Evolutionary conservation across 129 eudicot species (phyloP).

Genomic region (Solidago caesia): DNA sequence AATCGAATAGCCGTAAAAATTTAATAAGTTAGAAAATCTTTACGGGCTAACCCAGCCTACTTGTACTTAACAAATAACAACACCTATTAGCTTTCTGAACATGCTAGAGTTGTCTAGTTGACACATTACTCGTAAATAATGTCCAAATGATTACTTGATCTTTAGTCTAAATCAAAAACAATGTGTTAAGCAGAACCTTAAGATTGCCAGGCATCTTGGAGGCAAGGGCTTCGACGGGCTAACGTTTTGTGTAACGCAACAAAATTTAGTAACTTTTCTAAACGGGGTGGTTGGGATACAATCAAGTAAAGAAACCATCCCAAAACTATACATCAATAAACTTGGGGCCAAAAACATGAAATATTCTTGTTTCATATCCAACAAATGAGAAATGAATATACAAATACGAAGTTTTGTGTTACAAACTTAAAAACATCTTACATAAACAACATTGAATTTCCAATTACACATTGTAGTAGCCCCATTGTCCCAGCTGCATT

Average conservation of each 20-base stretch:
- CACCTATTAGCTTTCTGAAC: too few relatives aligned
- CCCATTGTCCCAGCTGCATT: slow-evolving; percentile 69
- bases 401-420: background rate
- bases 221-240: slow-evolving; percentile 52
- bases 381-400: background rate
- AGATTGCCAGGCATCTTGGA: slow-evolving; percentile 77
- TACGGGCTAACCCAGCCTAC: too few relatives aligned
- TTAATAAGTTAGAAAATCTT: too few relatives aligned
- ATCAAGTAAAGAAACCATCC: background rate
- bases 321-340: background rate
- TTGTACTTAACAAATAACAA: too few relatives aligned
- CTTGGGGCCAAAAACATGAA: background rate
- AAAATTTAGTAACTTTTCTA: too few relatives aligned
- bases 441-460: slow-evolving; percentile 78
- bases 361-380: background rate
- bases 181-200: slow-evolving; percentile 38
- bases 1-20: too few relatives aligned
- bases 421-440: slow-evolving; percentile 1
- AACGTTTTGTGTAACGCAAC: too few relatives aligned
- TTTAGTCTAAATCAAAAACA: too few relatives aligned
- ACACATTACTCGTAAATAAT: too few relatives aligned
- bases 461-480: slow-evolving; percentile 69
- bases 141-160: too few relatives aligned
- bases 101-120: too few relatives aligned
- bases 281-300: too few relatives aligned